Base-by-base conservation (phyloP, 331 rosid genomes). In the Spiraea crenata region DNA sequence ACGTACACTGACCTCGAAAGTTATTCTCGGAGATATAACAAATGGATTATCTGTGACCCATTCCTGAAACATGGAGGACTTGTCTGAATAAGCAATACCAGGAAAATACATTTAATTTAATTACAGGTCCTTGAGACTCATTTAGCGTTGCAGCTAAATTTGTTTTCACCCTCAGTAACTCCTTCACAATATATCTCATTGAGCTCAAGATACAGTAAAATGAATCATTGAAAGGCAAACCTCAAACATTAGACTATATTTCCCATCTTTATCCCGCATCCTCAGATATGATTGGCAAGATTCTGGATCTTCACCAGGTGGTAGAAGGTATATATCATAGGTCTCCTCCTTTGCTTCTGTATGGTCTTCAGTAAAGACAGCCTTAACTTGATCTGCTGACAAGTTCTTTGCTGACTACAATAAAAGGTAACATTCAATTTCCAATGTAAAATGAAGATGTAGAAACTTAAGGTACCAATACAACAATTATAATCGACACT, bases 171-270 rank as follows among this genome's bases (percentile, higher is more conserved):
- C 46, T 7, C 19, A 17, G 3, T 16, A 46, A 49, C 55, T 59
- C 51, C 63, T 40, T 7, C 49, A 42, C 59, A 61, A 49, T 40
- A 60, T 51, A 46, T 69, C 52, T 44, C 42, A 56, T 25, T 13
- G 46, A 34, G 58, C 31, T 20, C 12, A 16, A 54, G 56, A 55
- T 64, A 57, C 74, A 81, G 15, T n/a, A n/a, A 55, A 49, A 46
- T 35, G n/a, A 70, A 61, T 55, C 51, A 70, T 70, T 62, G 77
- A 55, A 65, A 70, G 62, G 78, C 82, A 67, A 74, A 91, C 91
- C 91, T 86, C 91, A 84, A 86, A 86, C 91, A 86, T 86, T 63
- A 86, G 91, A 80, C 87, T 84, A 57, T 86, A 86, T 74, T 86
- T 86, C 72, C 91, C 91, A 74, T 86, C 91, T 78, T 86, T 86